Percentiles rank a stretch among this genome's conserved stretches.
These are phyloP conservation scores for Pigoraptor vietnamica DNA, from an alignment of 78 protist genomes.

Conservation along the genomic window DNA sequence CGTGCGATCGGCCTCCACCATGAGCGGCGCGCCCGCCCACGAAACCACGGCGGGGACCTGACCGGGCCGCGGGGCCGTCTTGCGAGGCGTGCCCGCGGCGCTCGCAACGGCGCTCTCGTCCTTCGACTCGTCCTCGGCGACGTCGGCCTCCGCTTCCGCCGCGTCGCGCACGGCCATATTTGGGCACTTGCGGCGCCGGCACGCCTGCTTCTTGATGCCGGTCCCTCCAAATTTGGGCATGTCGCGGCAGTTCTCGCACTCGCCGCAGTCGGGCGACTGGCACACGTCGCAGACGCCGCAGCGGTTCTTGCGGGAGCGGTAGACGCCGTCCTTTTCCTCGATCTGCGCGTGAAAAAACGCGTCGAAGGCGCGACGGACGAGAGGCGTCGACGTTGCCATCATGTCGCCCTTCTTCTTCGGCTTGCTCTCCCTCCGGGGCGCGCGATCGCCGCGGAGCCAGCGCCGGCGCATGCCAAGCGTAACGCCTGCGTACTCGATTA, in stretches of 20 bases:
- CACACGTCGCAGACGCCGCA: background rate
- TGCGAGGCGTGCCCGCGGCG: background rate
- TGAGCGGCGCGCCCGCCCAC: background rate
- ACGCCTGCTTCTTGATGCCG: background rate
- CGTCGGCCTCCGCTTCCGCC: background rate
- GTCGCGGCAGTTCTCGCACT: background rate
- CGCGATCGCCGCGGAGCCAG: background rate
- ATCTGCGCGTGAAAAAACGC: background rate
- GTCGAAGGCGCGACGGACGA: background rate
- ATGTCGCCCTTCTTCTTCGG: background rate
- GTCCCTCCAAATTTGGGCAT: background rate
- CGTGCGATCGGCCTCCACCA: background rate
- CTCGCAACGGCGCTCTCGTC: background rate
- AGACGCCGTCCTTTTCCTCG: background rate
- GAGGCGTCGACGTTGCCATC: background rate
- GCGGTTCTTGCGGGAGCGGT: background rate
- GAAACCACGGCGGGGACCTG: background rate
- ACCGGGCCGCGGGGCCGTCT: background rate
- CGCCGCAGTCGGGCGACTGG: background rate
- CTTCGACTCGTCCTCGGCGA: background rate
- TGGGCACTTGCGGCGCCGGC: background rate
- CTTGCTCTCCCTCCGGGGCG: background rate
- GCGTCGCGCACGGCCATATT: background rate
- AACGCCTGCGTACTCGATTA: background rate
- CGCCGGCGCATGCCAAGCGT: background rate